Conservation (phyloP, 2,329 filamentous ascomycete species). For the Sphaerostilbella broomeana region DNA sequence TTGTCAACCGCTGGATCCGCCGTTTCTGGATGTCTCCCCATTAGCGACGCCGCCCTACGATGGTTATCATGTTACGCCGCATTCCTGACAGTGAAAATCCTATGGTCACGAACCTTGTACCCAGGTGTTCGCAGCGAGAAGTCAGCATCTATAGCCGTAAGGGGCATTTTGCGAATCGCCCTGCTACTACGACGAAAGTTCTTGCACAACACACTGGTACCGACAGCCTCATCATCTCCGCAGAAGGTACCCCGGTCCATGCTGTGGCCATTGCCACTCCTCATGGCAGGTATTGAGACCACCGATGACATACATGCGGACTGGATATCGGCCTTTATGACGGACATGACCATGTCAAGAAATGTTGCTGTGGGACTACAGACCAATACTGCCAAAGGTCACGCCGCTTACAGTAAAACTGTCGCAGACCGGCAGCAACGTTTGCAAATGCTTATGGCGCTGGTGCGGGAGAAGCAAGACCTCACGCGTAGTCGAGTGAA, state of each 20-base stretch:
- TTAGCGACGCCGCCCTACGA: not conserved
- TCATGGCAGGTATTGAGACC: constrained; percentile 7
- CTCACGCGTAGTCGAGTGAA: not conserved
- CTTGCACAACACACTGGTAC: not conserved
- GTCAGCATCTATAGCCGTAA: not conserved
- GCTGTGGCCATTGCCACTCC: constrained; percentile 8
- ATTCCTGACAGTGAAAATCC: constrained; percentile 1
- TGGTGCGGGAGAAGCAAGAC: not conserved
- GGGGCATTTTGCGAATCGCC: constrained; percentile 1
- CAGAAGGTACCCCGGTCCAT: constrained; percentile 5
- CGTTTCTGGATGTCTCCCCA: too few species aligned
- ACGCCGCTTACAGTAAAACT: not conserved
- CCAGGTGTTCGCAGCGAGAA: constrained; percentile 3
- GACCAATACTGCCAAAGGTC: not conserved
- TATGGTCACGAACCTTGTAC: not conserved
- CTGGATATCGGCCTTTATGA: constrained; percentile 8
- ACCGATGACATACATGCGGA: constrained; percentile 8
- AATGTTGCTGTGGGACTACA: not conserved
- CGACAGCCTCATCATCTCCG: too few species aligned
- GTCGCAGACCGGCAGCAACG: not conserved
- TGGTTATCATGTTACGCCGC: constrained; percentile 3
- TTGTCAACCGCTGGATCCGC: not conserved
- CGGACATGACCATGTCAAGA: constrained; percentile 1
- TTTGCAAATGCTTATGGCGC: not conserved
- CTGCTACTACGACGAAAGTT: constrained; percentile 1